Evolutionary conservation across 179 eudicot species (phyloP), one percentile per base, ranked within the genome.

Genomic region (Beta lomatogona): DNA sequence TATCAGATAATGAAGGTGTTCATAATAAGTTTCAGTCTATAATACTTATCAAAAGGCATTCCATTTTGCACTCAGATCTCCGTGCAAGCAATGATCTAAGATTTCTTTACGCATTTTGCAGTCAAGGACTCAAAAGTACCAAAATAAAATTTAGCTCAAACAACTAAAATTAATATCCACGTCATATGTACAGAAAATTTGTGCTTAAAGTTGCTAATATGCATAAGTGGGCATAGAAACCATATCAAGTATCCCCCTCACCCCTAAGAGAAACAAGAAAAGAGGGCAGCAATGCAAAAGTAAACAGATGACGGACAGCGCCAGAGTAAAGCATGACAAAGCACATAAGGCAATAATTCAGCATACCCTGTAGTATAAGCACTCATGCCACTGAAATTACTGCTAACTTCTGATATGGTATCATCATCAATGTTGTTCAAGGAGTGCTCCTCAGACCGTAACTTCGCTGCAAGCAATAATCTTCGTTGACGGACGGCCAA

Each of bases 371-470:
- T 90, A 72, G 99, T 89, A 84, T 95, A 95, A 52, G 99, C 99
- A 81, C 99, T 95, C 99, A 95, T 94, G 88, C 99, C 99, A 78
- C 99, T 95, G 85, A 95, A 88, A 84, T 76, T 95, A 85, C 99
- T 95, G 91, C 99, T 95, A 85, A 96, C 84, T 89, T 95, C 95
- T 46, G 99, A 95, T 81, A 89, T 82, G 81, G 91, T 86, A 68
- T 95, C 99, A 87, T 91, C 95, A 87, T 92, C 97, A 77, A 90
- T 82, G 72, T 89, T 92, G 79, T 84, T 88, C 31, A 88, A 44
- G 12, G 92, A 86, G 65, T 77, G 91, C 75, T 90, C 98, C 82
- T 95, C 98, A 41, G 90, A 86, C 82, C 91, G 89, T 77, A 95
- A 86, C 84, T 92, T 94, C 55, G 93, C 98, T 52, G 92, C 96